A percentile compares a stretch with the other conserved stretches of the same genome.
Conservation (phyloP, 2,329 filamentous ascomycete genomes). For the Trichoderma koningiopsis region DNA sequence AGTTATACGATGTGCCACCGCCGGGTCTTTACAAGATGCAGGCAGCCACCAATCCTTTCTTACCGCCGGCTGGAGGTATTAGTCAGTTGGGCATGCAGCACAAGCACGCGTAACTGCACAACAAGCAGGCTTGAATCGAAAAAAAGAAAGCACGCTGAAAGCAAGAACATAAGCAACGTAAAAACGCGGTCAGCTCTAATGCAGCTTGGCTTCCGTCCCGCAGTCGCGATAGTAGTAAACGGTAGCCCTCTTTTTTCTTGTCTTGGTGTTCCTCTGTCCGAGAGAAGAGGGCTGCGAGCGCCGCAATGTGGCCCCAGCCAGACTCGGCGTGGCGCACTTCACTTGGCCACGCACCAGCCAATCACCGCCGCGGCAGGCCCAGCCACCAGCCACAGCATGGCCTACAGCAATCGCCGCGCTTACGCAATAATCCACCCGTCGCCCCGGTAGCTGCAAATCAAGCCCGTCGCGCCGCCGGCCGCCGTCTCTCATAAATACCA, state of each 20-base stretch:
- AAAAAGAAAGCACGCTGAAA: not conserved
- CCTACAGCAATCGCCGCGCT: constrained; percentile 29
- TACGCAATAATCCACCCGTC: constrained; percentile 35
- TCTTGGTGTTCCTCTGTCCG: not conserved
- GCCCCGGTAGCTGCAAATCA: constrained; percentile 45
- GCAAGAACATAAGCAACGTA: constrained; percentile 6
- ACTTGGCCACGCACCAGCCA: not conserved
- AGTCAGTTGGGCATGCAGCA: not conserved
- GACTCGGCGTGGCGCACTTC: constrained; percentile 10
- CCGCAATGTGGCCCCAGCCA: constrained; percentile 22
- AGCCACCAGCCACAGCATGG: constrained; percentile 26
- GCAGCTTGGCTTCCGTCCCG: not conserved
- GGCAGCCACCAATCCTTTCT: constrained; percentile 10
- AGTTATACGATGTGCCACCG: not conserved
- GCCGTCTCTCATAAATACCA: constrained; percentile 51
- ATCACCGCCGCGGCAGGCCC: not conserved
- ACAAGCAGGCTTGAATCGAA: not conserved
- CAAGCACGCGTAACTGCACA: not conserved
- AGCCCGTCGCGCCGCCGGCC: constrained; percentile 39
- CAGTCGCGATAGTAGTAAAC: constrained; percentile 18
- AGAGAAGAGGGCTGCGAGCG: not conserved
- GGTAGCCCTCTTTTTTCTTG: not conserved
- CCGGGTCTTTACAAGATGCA: constrained; percentile 9
- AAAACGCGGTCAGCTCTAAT: constrained; percentile 24
- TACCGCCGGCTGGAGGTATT: not conserved